phyloP scores from a whole-genome alignment of 108 stramenopile genomes.

The Cyclostephanos invisitatus region DNA sequence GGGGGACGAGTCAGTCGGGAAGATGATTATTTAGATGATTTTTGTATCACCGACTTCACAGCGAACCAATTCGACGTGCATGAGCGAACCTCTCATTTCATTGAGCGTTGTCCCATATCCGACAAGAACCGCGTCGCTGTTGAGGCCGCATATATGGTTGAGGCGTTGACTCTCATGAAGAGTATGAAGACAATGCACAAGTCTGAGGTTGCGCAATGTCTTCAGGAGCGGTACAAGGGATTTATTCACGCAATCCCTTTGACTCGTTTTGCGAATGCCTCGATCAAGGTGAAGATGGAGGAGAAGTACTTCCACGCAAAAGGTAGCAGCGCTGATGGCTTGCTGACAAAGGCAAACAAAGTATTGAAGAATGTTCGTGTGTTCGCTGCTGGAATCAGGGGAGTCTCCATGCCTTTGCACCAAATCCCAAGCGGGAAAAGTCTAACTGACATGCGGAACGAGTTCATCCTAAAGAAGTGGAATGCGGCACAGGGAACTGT shows the following conservation, averaged over 20 bases:
- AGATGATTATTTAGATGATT: too few relatives aligned
- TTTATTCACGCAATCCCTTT: neutral
- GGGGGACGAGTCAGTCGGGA: too few relatives aligned
- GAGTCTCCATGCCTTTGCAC: neutral
- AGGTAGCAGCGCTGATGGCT: neutral
- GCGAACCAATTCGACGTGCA: neutral
- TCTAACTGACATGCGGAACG: neutral
- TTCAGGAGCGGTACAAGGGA: neutral
- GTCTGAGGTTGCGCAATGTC: neutral
- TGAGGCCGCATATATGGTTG: neutral
- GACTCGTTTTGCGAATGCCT: neutral
- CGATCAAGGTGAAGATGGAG: neutral
- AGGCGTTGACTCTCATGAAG: neutral
- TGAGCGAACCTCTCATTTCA: neutral
- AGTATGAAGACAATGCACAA: neutral
- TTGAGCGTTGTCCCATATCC: neutral
- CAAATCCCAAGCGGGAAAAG: neutral
- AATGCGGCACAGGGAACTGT: too few relatives aligned
- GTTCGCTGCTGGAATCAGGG: neutral
- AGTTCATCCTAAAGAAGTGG: too few relatives aligned
- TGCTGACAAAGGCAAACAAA: neutral
- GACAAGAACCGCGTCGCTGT: neutral
- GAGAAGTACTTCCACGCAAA: neutral
- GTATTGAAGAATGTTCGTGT: neutral
- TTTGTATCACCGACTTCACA: neutral